Evolutionary conservation across 176 grass and related monocot genomes (phyloP).

Genomic region (Oryza coarctata): DNA sequence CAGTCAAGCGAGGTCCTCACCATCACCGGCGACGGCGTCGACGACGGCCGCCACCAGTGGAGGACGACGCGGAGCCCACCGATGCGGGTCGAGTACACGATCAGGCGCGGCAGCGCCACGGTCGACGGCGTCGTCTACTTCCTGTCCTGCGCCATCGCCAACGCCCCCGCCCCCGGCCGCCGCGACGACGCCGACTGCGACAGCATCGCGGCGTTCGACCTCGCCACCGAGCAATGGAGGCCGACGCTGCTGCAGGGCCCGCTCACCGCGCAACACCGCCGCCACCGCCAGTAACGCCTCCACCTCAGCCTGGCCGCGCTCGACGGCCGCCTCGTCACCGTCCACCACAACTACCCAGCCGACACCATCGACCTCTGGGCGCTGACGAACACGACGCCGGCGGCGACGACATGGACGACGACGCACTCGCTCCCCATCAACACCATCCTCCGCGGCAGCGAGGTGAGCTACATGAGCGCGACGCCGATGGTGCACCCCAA

Average conservation of each 20-base stretch:
- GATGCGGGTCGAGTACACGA: not conserved
- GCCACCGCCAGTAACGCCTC: not conserved
- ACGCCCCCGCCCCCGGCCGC: too few species aligned
- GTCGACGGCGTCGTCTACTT: constrained; percentile 9
- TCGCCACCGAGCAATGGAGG: constrained; percentile 17
- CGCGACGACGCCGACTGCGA: not conserved
- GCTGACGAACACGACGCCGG: not conserved
- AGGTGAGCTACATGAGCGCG: too few species aligned
- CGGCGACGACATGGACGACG: not conserved
- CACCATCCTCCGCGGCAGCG: not conserved
- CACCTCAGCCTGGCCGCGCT: not conserved
- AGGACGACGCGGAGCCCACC: not conserved
- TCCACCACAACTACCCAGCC: not conserved
- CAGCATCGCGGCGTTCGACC: constrained; percentile 7
- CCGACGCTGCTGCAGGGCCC: not conserved
- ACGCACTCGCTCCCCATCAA: not conserved
- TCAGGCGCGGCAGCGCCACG: not conserved
- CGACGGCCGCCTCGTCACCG: not conserved
- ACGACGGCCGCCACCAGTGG: not conserved
- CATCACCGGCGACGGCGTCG: not conserved
- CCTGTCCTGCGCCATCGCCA: not conserved
- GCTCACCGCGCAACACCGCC: not conserved
- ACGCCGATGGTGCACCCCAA: too few species aligned
- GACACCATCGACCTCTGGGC: constrained; percentile 13
- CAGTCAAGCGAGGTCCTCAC: constrained; percentile 14